Evolutionary conservation across 2,329 filamentous ascomycete species (phyloP).

Genomic region (Dryadomyces quercus-mongolicae): DNA sequence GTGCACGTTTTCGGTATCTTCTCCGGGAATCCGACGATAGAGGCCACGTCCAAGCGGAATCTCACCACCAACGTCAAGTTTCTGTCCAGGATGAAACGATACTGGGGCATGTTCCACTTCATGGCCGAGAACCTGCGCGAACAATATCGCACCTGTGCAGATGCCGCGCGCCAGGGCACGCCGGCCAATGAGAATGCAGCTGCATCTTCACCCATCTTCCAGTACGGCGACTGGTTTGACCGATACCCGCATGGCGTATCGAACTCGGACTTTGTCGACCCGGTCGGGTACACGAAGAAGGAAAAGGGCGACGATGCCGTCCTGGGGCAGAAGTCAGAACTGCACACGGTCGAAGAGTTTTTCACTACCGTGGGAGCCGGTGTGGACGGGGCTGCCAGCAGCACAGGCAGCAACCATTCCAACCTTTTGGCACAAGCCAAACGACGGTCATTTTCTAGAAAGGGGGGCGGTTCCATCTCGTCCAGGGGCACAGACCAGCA

Average conservation of each 20-base stretch:
- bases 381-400: conserved; percentile 11
- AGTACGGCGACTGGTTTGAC: conserved; percentile 97
- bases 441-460: conserved; percentile 25
- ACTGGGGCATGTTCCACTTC: conserved; percentile 98
- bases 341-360: conserved; percentile 93
- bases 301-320: conserved; percentile 80
- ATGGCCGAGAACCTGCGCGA: conserved; percentile 88
- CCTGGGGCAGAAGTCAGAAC: conserved; percentile 69
- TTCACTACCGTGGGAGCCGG: conserved; percentile 64
- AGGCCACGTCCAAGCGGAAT: conserved; percentile 70
- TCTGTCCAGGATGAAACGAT: conserved; percentile 86
- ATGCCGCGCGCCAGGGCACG: conserved; percentile 62
- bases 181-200: conserved; percentile 30
- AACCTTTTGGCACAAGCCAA: conserved; percentile 17
- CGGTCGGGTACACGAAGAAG: conserved; percentile 52
- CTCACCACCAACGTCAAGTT: conserved; percentile 82
- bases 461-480: conserved; percentile 20
- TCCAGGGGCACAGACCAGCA: conserved; percentile 19
- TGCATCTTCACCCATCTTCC: conserved; percentile 56
- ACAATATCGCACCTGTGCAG: conserved; percentile 73
- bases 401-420: conserved; percentile 8
- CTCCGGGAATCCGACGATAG: conserved; percentile 65
- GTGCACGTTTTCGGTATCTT: conserved; percentile 93
- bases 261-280: conserved; percentile 70
- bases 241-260: conserved; percentile 88